Evolutionary conservation across 2,329 filamentous ascomycete genomes (phyloP).

Genomic region (Cladosporium sp.): DNA sequence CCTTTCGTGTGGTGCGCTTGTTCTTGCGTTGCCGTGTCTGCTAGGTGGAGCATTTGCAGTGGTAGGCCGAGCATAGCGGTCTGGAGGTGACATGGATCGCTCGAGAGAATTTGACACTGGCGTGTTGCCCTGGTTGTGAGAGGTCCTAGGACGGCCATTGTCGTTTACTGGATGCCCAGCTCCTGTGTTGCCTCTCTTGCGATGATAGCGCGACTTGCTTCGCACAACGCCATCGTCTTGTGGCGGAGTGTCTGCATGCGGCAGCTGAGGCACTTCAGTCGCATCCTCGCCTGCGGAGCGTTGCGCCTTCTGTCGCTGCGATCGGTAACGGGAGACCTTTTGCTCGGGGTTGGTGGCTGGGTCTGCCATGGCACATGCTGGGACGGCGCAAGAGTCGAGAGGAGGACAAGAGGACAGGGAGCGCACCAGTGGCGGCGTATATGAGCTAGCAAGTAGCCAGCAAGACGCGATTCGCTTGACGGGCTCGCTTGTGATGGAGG

Average conservation of each 20-base stretch:
- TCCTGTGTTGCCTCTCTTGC: constrained; percentile 21
- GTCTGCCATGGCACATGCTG: constrained; percentile 16
- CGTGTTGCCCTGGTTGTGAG: neutral
- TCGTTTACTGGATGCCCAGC: constrained; percentile 1
- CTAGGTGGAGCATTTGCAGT: constrained; percentile 12
- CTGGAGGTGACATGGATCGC: neutral
- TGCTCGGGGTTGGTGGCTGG: constrained; percentile 9
- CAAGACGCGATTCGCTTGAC: neutral
- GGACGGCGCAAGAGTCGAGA: neutral
- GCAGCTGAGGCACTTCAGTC: neutral
- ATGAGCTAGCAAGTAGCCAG: neutral
- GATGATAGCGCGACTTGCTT: constrained; percentile 30
- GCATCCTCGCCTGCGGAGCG: constrained; percentile 11
- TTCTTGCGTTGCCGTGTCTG: neutral
- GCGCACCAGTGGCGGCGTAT: neutral
- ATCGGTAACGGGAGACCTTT: constrained; percentile 57
- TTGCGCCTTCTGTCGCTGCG: constrained; percentile 40
- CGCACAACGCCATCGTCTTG: constrained; percentile 20
- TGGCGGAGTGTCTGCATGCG: constrained; percentile 10
- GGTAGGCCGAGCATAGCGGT: neutral
- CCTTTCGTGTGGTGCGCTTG: neutral
- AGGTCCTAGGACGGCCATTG: neutral
- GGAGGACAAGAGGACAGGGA: neutral
- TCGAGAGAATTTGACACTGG: neutral
- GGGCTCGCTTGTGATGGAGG: neutral